Evolutionary conservation across 108 stramenopile genomes (phyloP).

Genomic region (Cyclotella cryptica): DNA sequence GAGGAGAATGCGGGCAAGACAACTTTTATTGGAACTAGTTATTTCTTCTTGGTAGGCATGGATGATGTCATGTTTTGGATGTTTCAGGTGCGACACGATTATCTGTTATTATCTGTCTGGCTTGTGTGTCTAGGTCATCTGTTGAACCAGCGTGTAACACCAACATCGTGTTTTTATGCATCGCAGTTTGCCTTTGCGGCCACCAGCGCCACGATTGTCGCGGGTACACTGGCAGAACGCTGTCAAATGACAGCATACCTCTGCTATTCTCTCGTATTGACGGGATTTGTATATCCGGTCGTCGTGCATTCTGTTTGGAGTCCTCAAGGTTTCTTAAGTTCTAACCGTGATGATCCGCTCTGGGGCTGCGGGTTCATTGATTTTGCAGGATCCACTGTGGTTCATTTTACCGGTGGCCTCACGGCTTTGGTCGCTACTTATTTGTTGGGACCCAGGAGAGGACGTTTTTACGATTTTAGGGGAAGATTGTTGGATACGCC

Average conservation of each 20-base stretch:
- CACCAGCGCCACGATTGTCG: slow-evolving; percentile 90
- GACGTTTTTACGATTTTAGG: slow-evolving; percentile 81
- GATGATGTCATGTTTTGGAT: slow-evolving; percentile 70
- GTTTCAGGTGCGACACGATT: not conserved
- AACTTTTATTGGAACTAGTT: slow-evolving; percentile 67
- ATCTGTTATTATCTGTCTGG: too few species aligned
- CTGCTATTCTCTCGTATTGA: slow-evolving; percentile 76
- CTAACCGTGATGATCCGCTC: slow-evolving; percentile 39
- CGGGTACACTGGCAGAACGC: slow-evolving; percentile 76
- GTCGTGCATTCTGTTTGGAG: slow-evolving; percentile 87
- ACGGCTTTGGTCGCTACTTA: slow-evolving; percentile 82
- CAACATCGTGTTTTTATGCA: not conserved
- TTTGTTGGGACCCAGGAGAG: slow-evolving; percentile 86
- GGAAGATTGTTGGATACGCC: slow-evolving; percentile 69
- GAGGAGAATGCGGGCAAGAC: slow-evolving; percentile 32
- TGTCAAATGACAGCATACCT: slow-evolving; percentile 91
- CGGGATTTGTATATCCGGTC: slow-evolving; percentile 90
- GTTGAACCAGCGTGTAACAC: too few species aligned
- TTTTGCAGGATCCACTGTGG: slow-evolving; percentile 93
- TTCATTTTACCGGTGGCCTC: slow-evolving; percentile 92
- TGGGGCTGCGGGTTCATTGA: slow-evolving; percentile 79
- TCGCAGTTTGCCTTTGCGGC: slow-evolving; percentile 91
- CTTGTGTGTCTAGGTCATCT: too few species aligned
- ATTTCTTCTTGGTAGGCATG: slow-evolving; percentile 65
- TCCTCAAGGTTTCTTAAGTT: slow-evolving; percentile 70